These are phyloP conservation scores for Diophrys sp. DNA, from an alignment of 73 alveolate genomes.

Conservation along the genomic window DNA sequence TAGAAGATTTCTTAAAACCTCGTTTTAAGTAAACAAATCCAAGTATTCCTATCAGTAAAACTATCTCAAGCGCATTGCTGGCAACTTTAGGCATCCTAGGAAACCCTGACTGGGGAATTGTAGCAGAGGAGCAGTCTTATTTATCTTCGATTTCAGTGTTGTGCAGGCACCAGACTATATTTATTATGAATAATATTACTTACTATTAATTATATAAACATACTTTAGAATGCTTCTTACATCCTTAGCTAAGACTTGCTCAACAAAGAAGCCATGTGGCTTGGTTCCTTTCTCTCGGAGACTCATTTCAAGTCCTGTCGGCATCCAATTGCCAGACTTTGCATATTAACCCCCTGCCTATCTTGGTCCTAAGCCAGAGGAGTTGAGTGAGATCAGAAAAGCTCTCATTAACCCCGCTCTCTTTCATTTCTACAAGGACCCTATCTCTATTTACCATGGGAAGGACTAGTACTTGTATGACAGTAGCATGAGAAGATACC, in stretches of 20 bases:
- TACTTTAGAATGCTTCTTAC: no score
- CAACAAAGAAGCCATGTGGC: no score
- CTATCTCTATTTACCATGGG: not conserved
- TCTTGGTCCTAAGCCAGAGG: not conserved
- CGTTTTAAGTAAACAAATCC: constrained; percentile 16
- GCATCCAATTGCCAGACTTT: not conserved
- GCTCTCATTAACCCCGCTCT: not conserved
- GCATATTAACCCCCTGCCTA: not conserved
- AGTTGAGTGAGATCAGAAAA: not conserved
- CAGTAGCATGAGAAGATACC: not conserved
- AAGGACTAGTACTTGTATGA: not conserved
- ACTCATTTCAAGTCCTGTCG: no score
- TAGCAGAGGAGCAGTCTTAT: not conserved
- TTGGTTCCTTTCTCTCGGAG: no score
- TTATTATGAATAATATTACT: no score
- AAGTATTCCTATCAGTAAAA: constrained; percentile 5
- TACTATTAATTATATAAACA: no score
- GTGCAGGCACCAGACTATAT: constrained; percentile 49
- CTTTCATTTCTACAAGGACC: not conserved
- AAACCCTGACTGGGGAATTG: constrained; percentile 14
- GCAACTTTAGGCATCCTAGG: constrained; percentile 23
- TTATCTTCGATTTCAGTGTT: constrained; percentile 11
- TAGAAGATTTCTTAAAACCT: not conserved
- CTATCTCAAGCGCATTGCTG: constrained; percentile 16
- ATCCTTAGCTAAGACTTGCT: no score